These are phyloP conservation scores for Botryotinia narcissicola DNA, from an alignment of 2,329 filamentous ascomycete genomes.

Conservation along the genomic window DNA sequence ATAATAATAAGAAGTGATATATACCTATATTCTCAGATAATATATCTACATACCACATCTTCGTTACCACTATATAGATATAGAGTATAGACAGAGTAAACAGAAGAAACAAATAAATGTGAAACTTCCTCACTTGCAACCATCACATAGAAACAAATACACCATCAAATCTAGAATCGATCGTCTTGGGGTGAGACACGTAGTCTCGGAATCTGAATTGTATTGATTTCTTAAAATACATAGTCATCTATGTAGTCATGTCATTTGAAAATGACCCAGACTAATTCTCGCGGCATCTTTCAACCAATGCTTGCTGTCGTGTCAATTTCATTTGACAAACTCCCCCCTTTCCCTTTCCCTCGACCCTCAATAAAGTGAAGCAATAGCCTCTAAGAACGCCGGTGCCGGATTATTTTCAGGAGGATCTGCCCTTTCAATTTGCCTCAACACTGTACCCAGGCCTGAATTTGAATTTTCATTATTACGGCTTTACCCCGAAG, in stretches of 20 bases:
- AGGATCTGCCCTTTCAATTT: conserved; percentile 2
- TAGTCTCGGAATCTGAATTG: conserved; percentile 32
- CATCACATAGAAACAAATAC: background rate
- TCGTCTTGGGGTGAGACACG: conserved; percentile 26
- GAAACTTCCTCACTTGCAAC: too few relatives aligned
- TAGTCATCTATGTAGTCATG: conserved; percentile 20
- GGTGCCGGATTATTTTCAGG: conserved; percentile 17
- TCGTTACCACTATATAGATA: too few relatives aligned
- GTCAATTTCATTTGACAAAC: background rate
- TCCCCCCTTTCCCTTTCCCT: conserved; percentile 3
- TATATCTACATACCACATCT: too few relatives aligned
- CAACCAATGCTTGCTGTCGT: conserved; percentile 12
- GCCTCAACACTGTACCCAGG: conserved; percentile 16
- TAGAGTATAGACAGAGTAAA: background rate
- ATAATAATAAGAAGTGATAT: too few relatives aligned
- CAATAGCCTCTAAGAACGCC: conserved; percentile 27
- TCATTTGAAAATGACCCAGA: conserved; percentile 25
- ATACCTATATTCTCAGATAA: too few relatives aligned
- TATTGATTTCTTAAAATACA: conserved; percentile 24
- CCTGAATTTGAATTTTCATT: conserved; percentile 24
- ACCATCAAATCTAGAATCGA: background rate
- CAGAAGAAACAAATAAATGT: background rate
- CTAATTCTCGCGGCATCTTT: conserved; percentile 21
- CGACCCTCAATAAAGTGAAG: conserved; percentile 19
- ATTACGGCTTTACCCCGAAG: conserved; percentile 22